Base-by-base conservation (phyloP, 306 rosid genomes). In the Benincasa hispida region DNA sequence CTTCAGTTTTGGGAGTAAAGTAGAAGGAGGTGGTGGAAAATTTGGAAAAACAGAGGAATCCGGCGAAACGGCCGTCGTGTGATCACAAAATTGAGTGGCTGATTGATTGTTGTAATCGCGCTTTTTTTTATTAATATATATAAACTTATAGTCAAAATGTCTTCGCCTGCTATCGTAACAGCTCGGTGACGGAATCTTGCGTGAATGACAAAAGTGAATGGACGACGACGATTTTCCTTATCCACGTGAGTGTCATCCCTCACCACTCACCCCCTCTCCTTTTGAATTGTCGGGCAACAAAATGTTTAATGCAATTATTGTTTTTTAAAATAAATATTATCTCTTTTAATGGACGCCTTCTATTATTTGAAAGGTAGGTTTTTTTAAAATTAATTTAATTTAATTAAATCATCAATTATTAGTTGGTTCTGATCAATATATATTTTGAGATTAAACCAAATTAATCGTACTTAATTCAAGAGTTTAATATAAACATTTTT, bases 61-160 rank as follows among this genome's bases (percentile, higher is more conserved):
- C 78, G 75, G 77, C 53, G 48, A 61, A 74, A 35, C 45, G 79
- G 82, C 55, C 82, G 77, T 50, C 67, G 65, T 48, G 14, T 17
- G 12, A 63, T 10, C 54, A 15, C 6, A 22, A 67, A 30, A 67
- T 28, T 61, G 61, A 37, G 57, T 39, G 45, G 37, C 37, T 57
- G 56, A 75, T 56, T 54, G 56, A 75, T 56, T 34, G 56, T 55
- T 57, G 19, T 24, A 75, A 76, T 60, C 42, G 1, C 72, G 79
- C 79, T 59, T 50, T 50, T 50, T 50, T 15, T 76, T 34, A 76
- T 22, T 72, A 48, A 27, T 30, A 47, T 69, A 45, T 42, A 67
- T 70, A 45, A 22, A 67, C 41, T 47, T 70, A 70, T 47, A 47
- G 57, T 72, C 24, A 15, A 72, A 63, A 21, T 32, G 68, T 14